Conservation (phyloP, 2,329 filamentous ascomycete species). For the Sphaerostilbella broomeana region DNA sequence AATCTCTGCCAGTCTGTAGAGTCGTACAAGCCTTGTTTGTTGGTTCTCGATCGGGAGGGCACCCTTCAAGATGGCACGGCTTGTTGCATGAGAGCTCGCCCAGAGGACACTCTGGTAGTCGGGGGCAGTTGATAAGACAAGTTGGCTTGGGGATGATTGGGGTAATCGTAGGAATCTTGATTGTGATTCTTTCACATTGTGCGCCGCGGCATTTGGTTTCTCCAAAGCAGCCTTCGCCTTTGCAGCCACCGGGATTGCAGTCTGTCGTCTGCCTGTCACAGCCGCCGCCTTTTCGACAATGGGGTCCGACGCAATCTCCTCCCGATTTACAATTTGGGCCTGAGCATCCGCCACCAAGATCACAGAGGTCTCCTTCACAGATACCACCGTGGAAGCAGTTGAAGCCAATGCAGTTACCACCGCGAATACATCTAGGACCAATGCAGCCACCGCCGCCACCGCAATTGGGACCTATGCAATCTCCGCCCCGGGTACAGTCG, state of each 20-base stretch:
- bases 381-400: conserved; percentile 3
- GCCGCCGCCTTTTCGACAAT: background rate
- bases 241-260: background rate
- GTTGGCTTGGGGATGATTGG: background rate
- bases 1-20: background rate
- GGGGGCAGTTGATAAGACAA: conserved; percentile 1
- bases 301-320: background rate
- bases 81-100: background rate
- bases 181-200: conserved; percentile 1
- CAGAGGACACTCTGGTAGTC: background rate
- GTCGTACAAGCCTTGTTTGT: conserved; percentile 4
- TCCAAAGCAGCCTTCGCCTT: background rate
- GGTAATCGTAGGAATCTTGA: conserved; percentile 4
- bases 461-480: conserved; percentile 8
- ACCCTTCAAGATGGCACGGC: background rate
- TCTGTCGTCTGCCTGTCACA: background rate
- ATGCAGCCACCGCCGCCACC: conserved; percentile 4
- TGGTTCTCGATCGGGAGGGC: conserved; percentile 2
- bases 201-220: background rate
- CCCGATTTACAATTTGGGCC: conserved; percentile 1
- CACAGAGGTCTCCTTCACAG: conserved; percentile 7
- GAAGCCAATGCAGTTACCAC: conserved; percentile 8
- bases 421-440: conserved; percentile 2
- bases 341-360: conserved; percentile 10
- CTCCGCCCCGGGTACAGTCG: conserved; percentile 7